Conservation (phyloP, 768 basidiomycete species). For the Termitomyces sp. region DNA sequence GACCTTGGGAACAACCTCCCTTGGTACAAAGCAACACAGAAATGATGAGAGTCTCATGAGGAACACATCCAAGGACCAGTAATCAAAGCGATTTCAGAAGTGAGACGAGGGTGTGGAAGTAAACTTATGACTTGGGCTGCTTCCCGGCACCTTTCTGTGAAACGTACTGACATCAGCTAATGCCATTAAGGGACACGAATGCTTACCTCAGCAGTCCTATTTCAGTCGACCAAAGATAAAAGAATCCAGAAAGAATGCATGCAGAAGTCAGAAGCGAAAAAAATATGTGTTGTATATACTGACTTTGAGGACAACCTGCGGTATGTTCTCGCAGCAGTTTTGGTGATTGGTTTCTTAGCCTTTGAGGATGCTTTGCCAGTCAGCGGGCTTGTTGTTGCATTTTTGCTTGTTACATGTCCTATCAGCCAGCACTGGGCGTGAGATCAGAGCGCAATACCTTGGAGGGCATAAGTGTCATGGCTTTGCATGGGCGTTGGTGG, state of each 20-base stretch:
- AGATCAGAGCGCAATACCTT: constrained; percentile 22
- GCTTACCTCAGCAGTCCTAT: constrained; percentile 25
- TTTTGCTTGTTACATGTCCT: constrained; percentile 42
- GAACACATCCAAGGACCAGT: constrained; percentile 27
- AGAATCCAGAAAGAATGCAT: neutral
- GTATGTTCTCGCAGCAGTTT: constrained; percentile 14
- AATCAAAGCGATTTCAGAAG: neutral
- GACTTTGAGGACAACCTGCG: constrained; percentile 10
- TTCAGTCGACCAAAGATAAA: constrained; percentile 3
- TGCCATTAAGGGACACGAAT: constrained; percentile 3
- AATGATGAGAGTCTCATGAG: constrained; percentile 60
- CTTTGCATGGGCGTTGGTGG: neutral
- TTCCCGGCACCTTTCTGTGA: constrained; percentile 15
- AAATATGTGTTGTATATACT: neutral
- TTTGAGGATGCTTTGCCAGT: constrained; percentile 19
- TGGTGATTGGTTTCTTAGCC: constrained; percentile 6
- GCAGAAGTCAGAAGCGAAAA: neutral
- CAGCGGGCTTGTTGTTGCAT: constrained; percentile 37
- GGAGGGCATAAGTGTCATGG: constrained; percentile 26
- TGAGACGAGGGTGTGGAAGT: constrained; percentile 1
- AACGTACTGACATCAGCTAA: constrained; percentile 11
- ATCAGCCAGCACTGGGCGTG: neutral
- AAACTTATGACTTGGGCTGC: constrained; percentile 17
- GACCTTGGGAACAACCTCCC: constrained; percentile 24
- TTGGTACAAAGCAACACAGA: constrained; percentile 49